phyloP scores from a whole-genome alignment of 139 green algal species.

The Micractinium sp. region DNA sequence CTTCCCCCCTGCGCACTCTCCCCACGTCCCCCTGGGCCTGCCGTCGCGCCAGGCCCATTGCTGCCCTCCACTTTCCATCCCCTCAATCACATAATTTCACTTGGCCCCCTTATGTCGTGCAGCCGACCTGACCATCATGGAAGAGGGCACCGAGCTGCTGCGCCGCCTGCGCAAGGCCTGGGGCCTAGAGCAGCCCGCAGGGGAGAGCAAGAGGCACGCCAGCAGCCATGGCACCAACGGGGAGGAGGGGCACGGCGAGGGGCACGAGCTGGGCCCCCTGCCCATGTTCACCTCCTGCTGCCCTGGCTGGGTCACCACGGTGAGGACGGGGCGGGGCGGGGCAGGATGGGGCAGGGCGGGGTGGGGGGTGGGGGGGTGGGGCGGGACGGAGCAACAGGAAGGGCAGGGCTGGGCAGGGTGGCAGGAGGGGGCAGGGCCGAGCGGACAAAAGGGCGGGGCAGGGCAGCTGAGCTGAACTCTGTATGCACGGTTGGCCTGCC shows the following conservation, averaged over 20 bases:
- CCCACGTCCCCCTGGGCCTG: no score
- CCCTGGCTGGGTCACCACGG: constrained; percentile 57
- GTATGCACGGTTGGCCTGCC: no score
- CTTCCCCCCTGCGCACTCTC: no score
- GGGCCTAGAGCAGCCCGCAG: constrained; percentile 12
- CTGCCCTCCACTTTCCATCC: not conserved
- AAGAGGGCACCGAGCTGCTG: constrained; percentile 74
- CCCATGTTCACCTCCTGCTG: constrained; percentile 87
- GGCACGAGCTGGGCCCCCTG: constrained; percentile 34
- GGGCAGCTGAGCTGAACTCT: no score
- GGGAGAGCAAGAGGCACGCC: not conserved
- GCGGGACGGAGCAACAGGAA: not conserved
- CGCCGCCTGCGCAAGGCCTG: constrained; percentile 40
- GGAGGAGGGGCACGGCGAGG: not conserved
- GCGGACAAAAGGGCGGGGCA: no score
- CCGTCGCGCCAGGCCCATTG: no score
- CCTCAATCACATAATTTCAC: not conserved
- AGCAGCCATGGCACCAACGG: not conserved
- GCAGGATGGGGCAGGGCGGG: no score
- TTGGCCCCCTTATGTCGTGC: not conserved
- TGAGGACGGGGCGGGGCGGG: no score
- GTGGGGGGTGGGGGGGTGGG: not conserved
- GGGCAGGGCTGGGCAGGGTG: no score
- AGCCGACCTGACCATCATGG: constrained; percentile 82
- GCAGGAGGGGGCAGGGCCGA: no score